Evolutionary conservation across 2,329 filamentous ascomycete genomes (phyloP).

Genomic region (Ilyonectria robusta): DNA sequence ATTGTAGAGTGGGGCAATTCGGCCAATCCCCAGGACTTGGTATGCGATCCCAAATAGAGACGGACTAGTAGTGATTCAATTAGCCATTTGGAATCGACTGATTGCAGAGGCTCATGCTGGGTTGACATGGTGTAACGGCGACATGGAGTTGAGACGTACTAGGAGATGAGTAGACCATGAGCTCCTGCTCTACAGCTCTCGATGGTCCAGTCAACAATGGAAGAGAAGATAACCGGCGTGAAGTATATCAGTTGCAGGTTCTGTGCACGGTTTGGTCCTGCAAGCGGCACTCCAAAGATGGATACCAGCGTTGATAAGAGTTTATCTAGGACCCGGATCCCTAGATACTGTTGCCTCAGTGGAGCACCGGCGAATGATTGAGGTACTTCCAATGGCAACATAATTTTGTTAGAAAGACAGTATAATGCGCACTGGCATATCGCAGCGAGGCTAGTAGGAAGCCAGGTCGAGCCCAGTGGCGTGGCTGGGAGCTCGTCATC

Average conservation of each 20-base stretch:
- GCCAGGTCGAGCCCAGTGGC: background rate
- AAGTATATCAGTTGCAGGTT: background rate
- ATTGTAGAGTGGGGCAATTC: slow-evolving; percentile 2
- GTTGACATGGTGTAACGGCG: background rate
- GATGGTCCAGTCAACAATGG: background rate
- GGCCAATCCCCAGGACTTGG: background rate
- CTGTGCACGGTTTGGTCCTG: background rate
- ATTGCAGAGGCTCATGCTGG: background rate
- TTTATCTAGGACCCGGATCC: background rate
- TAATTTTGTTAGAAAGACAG: background rate
- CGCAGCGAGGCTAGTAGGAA: background rate
- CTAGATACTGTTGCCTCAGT: background rate
- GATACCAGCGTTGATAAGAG: background rate
- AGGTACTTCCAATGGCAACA: background rate
- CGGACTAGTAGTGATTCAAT: background rate
- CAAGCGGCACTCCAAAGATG: background rate
- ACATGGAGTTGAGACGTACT: background rate
- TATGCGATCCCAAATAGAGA: background rate
- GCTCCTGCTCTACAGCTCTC: background rate
- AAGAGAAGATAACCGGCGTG: background rate
- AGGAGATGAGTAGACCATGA: background rate
- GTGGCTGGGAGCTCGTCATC: background rate
- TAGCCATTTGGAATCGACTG: background rate
- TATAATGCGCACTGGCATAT: background rate
- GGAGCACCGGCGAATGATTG: background rate